Evolutionary conservation across 106 monocot species (phyloP), one percentile per base, ranked within the genome.

Genomic region (Allium fistulosum): DNA sequence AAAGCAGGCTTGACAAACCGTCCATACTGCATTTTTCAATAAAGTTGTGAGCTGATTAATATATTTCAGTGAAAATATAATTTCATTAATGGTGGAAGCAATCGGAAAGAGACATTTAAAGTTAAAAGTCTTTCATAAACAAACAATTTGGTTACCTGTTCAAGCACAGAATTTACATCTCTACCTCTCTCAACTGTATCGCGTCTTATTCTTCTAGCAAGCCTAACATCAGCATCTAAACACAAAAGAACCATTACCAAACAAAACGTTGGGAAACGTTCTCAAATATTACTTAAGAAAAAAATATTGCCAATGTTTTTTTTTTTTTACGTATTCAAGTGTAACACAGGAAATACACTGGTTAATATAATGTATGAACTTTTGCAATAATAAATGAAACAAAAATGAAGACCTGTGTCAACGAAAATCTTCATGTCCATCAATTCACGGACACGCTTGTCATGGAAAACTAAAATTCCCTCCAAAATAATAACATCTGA

Each of bases 361-460:
- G 22, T 37, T 17, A 59, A 18, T 59, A 59, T 13, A 59, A 17
- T 17, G 61, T 16, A 72, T 70, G 65, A 4, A 50, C 6, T 37
- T 37, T 5, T 6, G 55, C n/a, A 59, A 59, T 7, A 6, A 17
- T 17, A 27, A 18, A 65, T 16, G 69, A 9, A 57, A 57, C 22
- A n/a, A 72, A 49, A 65, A 11, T 28, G 28, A 28, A 57, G 17
- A 90, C 94, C 94, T 79, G 90, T 87, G 67, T 94, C 90, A 63
- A 94, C 94, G 69, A 94, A 94, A 83, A 94, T 95, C 79, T 95
- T 95, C 91, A 95, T 95, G 72, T 95, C 91, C 95, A 95, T 88
- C 82, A 91, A 72, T 57, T 83, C 80, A 62, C 95, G 95, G n/a
- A 91, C 91, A 59, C 73, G 76, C 16, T 78, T 58, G 73, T 95